A percentile compares a stretch with the other conserved stretches of the same genome.
Evolutionary conservation across 306 rosid species (phyloP).

Genomic region (Carpinus viminea): DNA sequence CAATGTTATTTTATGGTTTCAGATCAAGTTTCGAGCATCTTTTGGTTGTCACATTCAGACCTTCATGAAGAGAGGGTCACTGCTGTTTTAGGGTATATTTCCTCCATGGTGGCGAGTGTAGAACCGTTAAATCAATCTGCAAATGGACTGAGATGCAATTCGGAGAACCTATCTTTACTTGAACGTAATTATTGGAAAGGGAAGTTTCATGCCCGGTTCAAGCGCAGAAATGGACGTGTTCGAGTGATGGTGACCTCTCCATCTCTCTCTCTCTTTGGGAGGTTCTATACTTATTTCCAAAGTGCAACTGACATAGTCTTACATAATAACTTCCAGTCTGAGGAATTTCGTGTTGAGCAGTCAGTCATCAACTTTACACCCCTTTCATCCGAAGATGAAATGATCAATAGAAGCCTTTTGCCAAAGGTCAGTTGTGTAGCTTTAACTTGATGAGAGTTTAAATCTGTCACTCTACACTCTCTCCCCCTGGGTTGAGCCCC

Average conservation of each 20-base stretch:
- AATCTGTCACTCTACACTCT: not conserved
- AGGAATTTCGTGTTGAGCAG: conserved; percentile 60
- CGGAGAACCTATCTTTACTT: conserved; percentile 35
- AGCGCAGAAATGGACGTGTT: conserved; percentile 96
- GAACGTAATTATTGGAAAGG: conserved; percentile 58
- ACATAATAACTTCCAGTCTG: conserved; percentile 44
- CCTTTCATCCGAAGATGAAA: conserved; percentile 51
- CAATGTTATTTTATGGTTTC: conserved; percentile 28
- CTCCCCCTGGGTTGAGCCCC: not conserved
- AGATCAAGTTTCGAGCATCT: conserved; percentile 76
- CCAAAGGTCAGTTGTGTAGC: conserved; percentile 68
- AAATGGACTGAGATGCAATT: conserved; percentile 38
- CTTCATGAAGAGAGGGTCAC: conserved; percentile 78
- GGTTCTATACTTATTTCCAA: conserved; percentile 19
- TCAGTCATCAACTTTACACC: conserved; percentile 56
- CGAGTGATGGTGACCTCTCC: conserved; percentile 65
- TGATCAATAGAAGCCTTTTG: conserved; percentile 50
- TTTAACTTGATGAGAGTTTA: conserved; percentile 24
- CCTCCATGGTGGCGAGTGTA: conserved; percentile 76
- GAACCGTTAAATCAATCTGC: conserved; percentile 57
- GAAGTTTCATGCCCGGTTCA: conserved; percentile 68
- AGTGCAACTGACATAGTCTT: conserved; percentile 26
- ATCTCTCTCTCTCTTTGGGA: conserved; percentile 24
- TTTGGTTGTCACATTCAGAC: conserved; percentile 79
- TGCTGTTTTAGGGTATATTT: conserved; percentile 70